phyloP scores from a whole-genome alignment of 2,329 filamentous ascomycete genomes.

The Exophiala sp. region DNA sequence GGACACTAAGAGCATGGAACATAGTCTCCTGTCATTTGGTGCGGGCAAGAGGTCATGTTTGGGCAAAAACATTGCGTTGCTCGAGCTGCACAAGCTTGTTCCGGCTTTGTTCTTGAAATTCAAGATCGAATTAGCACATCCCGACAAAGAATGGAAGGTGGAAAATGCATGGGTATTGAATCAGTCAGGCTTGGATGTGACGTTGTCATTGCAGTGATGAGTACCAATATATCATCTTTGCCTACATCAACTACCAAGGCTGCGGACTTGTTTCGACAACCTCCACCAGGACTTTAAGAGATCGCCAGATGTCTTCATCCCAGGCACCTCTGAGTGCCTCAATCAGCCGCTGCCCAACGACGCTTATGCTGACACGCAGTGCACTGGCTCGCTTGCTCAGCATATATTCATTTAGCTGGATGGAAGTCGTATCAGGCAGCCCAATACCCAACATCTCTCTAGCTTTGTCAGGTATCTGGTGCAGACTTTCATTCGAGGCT shows the following conservation, averaged over 20 bases:
- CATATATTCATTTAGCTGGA: conserved; percentile 9
- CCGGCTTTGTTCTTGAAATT: conserved; percentile 26
- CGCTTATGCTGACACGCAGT: conserved; percentile 7
- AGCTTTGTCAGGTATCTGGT: conserved; percentile 23
- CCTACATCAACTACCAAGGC: background rate
- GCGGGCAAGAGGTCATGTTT: conserved; percentile 29
- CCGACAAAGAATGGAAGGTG: conserved; percentile 19
- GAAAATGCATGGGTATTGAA: conserved; percentile 28
- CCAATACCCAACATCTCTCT: conserved; percentile 22
- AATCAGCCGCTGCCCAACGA: conserved; percentile 15
- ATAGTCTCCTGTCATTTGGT: conserved; percentile 28
- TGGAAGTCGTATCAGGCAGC: background rate
- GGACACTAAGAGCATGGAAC: conserved; percentile 26
- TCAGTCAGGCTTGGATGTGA: conserved; percentile 23
- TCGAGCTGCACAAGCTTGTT: conserved; percentile 29
- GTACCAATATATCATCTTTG: background rate
- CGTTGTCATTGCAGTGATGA: conserved; percentile 11
- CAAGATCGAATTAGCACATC: conserved; percentile 19
- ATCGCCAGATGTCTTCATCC: conserved; percentile 24
- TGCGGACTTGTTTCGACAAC: conserved; percentile 13
- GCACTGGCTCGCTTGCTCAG: conserved; percentile 7
- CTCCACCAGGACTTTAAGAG: conserved; percentile 20
- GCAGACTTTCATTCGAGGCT: conserved; percentile 5
- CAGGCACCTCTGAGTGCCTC: conserved; percentile 19
- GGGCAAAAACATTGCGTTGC: conserved; percentile 32